A percentile compares a stretch with the other conserved stretches of the same genome.
These are phyloP conservation scores for Geotrichum bryndzae DNA, from an alignment of 1,139 yeast species.

Conservation along the genomic window DNA sequence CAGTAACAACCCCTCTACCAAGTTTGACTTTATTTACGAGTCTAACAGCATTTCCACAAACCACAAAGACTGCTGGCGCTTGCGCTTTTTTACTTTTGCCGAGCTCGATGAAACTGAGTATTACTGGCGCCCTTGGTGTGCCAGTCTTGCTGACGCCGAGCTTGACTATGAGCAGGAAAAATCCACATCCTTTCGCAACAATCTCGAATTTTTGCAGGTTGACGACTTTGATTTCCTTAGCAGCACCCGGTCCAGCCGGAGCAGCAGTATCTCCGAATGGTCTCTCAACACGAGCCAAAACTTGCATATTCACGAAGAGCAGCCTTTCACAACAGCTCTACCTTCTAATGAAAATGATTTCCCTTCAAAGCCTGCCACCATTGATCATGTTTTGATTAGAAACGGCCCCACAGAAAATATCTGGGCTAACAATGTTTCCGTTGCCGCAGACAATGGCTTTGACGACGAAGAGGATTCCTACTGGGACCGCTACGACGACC, in stretches of 20 bases:
- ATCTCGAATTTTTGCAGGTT: conserved; percentile 1
- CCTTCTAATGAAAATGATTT: background rate
- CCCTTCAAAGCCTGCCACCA: background rate
- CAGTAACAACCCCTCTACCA: background rate
- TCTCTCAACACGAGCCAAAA: background rate
- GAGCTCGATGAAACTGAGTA: conserved; percentile 28
- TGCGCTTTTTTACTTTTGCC: conserved; percentile 23
- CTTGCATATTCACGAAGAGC: background rate
- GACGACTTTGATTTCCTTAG: conserved; percentile 10
- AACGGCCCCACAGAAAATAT: background rate
- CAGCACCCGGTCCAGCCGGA: background rate
- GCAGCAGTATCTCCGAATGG: background rate
- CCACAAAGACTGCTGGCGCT: conserved; percentile 21
- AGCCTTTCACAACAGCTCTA: background rate
- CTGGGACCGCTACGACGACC: conserved; percentile 14
- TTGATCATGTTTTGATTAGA: background rate
- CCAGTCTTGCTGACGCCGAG: conserved; percentile 22
- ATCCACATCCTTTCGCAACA: background rate
- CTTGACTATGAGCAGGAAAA: conserved; percentile 17
- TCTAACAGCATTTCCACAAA: background rate
- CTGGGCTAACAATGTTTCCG: background rate
- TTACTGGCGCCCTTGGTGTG: conserved; percentile 29
- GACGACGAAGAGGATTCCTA: conserved; percentile 11
- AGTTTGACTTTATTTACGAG: conserved; percentile 24
- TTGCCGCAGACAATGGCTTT: conserved; percentile 1